A percentile compares a stretch with the other conserved stretches of the same genome.
Conservation (phyloP, 768 basidiomycete genomes). For the Chiua virens region DNA sequence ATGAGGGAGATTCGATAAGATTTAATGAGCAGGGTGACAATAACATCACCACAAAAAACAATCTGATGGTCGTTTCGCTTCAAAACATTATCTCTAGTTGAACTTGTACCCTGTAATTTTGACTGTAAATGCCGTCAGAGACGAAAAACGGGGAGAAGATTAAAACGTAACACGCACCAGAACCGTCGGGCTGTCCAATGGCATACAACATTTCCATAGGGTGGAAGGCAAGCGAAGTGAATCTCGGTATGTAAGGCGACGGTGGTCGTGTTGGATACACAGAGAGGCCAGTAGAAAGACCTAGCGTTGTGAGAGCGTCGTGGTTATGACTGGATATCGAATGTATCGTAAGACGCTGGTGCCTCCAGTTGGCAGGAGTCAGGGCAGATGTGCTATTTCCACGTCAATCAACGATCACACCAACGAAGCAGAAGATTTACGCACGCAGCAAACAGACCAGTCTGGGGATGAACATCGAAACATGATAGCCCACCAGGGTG, state of each 20-base stretch:
- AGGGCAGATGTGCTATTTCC: constrained; percentile 56
- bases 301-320: constrained; percentile 41
- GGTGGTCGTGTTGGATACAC: constrained; percentile 56
- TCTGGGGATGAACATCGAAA: constrained; percentile 83
- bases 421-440: constrained; percentile 26
- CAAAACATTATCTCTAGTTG: constrained; percentile 10
- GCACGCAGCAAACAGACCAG: constrained; percentile 84
- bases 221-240: constrained; percentile 74
- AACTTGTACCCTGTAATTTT: constrained; percentile 61
- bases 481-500: constrained; percentile 74
- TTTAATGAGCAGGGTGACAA: constrained; percentile 8
- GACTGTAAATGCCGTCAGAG: constrained; percentile 36
- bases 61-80: background rate
- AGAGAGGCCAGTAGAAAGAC: constrained; percentile 54
- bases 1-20: constrained; percentile 12
- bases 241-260: constrained; percentile 60
- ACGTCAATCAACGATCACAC: constrained; percentile 4
- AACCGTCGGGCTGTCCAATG: constrained; percentile 69
- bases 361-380: constrained; percentile 58
- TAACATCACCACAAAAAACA: background rate
- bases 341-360: constrained; percentile 63
- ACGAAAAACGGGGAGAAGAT: background rate
- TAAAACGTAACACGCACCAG: constrained; percentile 36
- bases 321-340: constrained; percentile 44
- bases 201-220: constrained; percentile 85